Percentiles rank a stretch among this genome's conserved stretches.
Conservation (phyloP, 2,329 filamentous ascomycete species). For the Verticillium isaacii region DNA sequence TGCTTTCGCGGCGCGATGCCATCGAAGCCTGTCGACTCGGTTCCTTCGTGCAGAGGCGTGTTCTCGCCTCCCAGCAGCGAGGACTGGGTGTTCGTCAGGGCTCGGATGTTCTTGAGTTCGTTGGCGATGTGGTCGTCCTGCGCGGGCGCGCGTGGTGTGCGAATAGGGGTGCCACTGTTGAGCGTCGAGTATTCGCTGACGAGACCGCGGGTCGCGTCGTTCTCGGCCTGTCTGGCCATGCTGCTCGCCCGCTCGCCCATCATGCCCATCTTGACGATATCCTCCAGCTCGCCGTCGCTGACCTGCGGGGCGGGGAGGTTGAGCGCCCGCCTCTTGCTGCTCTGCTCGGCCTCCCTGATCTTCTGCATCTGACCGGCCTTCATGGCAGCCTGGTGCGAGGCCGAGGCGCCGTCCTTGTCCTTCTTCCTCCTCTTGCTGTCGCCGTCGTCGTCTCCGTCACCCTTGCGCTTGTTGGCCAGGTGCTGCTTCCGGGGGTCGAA, state of each 20-base stretch:
- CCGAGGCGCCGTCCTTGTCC: conserved; percentile 75
- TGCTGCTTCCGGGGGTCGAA: conserved; percentile 95
- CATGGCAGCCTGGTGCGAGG: conserved; percentile 78
- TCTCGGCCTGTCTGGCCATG: conserved; percentile 73
- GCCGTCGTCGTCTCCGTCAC: conserved; percentile 78
- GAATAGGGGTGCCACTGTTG: conserved; percentile 78
- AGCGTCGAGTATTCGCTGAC: conserved; percentile 83
- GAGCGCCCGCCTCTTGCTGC: conserved; percentile 83
- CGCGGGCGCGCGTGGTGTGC: conserved; percentile 84
- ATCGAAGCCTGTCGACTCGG: conserved; percentile 81
- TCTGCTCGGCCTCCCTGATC: conserved; percentile 92
- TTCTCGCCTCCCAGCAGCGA: conserved; percentile 92
- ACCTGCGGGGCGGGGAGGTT: conserved; percentile 86
- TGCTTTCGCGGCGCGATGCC: conserved; percentile 78
- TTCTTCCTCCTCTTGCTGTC: conserved; percentile 79
- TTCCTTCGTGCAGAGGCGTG: conserved; percentile 77
- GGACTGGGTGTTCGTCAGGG: conserved; percentile 89
- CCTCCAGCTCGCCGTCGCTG: conserved; percentile 86
- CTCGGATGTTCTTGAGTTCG: conserved; percentile 89
- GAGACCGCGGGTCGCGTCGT: conserved; percentile 77
- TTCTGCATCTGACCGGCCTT: conserved; percentile 94
- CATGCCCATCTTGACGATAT: conserved; percentile 98
- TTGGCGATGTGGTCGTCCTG: conserved; percentile 96
- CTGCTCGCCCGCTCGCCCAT: conserved; percentile 79
- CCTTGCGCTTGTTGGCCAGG: conserved; percentile 86